Base-by-base conservation (phyloP, 345 rosid genomes). In the Clarkia xantiana region DNA sequence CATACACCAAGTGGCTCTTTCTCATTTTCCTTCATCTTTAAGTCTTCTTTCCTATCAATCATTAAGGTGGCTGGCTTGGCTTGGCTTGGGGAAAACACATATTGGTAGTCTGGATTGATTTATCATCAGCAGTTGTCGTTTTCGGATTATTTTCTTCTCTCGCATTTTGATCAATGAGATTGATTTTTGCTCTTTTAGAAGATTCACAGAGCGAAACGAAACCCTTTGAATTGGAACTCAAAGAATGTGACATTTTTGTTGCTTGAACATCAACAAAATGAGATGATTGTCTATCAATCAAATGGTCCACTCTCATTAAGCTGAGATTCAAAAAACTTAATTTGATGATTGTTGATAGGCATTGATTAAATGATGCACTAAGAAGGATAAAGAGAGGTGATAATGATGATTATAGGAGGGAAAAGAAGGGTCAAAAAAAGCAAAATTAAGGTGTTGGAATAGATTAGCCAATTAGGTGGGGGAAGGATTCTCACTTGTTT, bases 401-500 rank as follows among this genome's bases (percentile, higher is more conserved):
- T 51, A 47, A 47, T 54, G 45, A 59, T 63, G 55, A 66, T 51
- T 56, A 62, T 55, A 44, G 41, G 13, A 46, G 47, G 39, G 18
- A 40, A 63, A 55, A 45, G 10, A 36, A 44, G 34, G 60, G 57
- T 18, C 45, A 53, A 47, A 36, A 54, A 41, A 41, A 29, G 36
- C 54, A 61, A 45, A 47, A 52, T 54, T 52, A 56, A 53, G 22
- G 22, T 38, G 61, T 18, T 23, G 43, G 53, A 29, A 29, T 29
- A 1, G 15, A 17, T 47, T 36, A 57, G 60, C 39, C 29, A 44
- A 29, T 49, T 55, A 46, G 58, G 56, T 54, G 20, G 25, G 34
- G 52, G 49, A 52, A 62, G 23, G 67, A 64, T 58, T 67, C 49
- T 62, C 46, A 18, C 38, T 59, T 55, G 67, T 63, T 58, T 66